Conservation (phyloP, 805 yeast genomes). For the Hanseniaspora clermontiae region DNA sequence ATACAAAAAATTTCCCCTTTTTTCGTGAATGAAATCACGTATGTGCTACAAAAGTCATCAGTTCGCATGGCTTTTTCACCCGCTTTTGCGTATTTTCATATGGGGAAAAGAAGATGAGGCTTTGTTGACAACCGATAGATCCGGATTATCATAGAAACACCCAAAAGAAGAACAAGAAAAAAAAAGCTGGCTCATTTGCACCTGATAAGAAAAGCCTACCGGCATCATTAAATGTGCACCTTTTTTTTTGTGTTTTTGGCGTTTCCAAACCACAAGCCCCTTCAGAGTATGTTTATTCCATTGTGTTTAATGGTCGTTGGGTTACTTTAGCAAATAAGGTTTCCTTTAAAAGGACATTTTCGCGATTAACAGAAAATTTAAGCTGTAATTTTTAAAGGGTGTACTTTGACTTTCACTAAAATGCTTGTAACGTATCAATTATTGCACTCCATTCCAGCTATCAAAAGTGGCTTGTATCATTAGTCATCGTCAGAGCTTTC, state of each 20-base stretch:
- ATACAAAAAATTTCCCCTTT: not conserved
- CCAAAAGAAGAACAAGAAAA: too few relatives aligned
- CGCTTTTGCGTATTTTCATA: not conserved
- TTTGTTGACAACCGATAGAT: not conserved
- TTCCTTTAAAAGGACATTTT: not conserved
- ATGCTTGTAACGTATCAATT: not conserved
- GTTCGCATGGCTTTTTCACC: not conserved
- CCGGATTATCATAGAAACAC: not conserved
- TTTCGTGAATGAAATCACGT: not conserved
- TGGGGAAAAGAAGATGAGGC: not conserved
- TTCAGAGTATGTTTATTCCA: too few relatives aligned
- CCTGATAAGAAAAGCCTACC: not conserved
- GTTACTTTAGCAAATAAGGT: not conserved
- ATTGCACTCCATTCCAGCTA: too few relatives aligned
- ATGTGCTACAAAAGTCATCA: not conserved
- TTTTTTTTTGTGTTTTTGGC: too few relatives aligned
- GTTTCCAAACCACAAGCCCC: too few relatives aligned
- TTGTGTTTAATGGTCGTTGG: not conserved
- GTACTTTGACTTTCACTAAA: not conserved
- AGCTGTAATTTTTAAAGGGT: not conserved
- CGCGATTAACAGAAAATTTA: too few relatives aligned
- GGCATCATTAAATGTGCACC: not conserved
- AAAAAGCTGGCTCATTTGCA: not conserved
- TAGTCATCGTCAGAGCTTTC: slow-evolving; percentile 8
- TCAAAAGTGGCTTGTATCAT: not conserved